phyloP scores from a whole-genome alignment of 2,329 filamentous ascomycete genomes.

The Fonsecaea multimorphosa region DNA sequence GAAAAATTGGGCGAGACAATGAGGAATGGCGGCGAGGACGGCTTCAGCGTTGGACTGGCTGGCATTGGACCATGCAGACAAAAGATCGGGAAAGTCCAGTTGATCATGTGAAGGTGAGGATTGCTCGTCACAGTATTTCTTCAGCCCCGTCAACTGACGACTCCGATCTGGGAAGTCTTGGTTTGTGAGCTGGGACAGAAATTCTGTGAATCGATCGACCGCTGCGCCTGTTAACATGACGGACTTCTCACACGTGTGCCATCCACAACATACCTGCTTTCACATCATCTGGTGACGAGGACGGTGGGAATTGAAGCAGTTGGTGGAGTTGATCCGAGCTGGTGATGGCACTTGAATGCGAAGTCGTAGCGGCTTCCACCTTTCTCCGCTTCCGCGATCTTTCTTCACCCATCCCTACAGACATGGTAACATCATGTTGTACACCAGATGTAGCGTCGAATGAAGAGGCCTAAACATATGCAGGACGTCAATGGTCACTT shows the following conservation, averaged over 20 bases:
- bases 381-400: constrained; percentile 48
- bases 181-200: constrained; percentile 49
- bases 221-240: constrained; percentile 41
- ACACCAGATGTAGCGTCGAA: background rate
- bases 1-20: constrained; percentile 80
- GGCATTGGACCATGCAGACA: constrained; percentile 87
- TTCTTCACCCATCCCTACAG: constrained; percentile 14
- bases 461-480: background rate
- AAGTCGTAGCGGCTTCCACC: constrained; percentile 41
- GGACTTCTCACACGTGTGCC: background rate
- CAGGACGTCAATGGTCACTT: too few relatives aligned
- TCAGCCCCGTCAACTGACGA: constrained; percentile 52
- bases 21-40: constrained; percentile 78
- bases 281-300: constrained; percentile 50
- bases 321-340: constrained; percentile 70
- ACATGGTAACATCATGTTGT: background rate
- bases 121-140: constrained; percentile 60
- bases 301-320: constrained; percentile 71
- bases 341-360: constrained; percentile 40
- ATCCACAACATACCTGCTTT: constrained; percentile 67
- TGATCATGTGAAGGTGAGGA: constrained; percentile 62
- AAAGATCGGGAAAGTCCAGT: constrained; percentile 73
- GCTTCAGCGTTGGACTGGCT: constrained; percentile 79
- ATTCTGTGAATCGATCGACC: constrained; percentile 53
- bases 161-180: constrained; percentile 47